Percentiles rank a stretch among this genome's conserved stretches.
phyloP scores from a whole-genome alignment of 179 eudicot genomes.

The Silene coronaria region DNA sequence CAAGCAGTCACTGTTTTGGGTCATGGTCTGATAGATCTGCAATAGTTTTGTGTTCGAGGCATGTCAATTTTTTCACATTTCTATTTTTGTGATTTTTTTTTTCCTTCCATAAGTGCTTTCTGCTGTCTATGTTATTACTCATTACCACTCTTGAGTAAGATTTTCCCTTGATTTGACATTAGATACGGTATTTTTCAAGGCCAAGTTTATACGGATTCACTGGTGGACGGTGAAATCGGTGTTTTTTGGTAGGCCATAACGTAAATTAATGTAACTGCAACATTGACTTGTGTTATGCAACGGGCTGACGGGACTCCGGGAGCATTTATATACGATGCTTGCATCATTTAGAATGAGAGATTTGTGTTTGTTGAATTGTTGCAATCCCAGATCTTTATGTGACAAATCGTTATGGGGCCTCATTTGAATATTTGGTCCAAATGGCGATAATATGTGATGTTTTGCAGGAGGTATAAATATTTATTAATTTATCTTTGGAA shows the following conservation, averaged over 20 bases:
- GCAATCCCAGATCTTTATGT: neutral
- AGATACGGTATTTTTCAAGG: too few species aligned
- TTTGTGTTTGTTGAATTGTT: too few species aligned
- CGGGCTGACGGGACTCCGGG: neutral
- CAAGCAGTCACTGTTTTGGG: neutral
- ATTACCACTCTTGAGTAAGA: too few species aligned
- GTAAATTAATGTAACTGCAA: neutral
- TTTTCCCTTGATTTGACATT: too few species aligned
- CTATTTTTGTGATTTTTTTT: neutral
- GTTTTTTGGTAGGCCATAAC: neutral
- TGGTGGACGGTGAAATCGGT: neutral
- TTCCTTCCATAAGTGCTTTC: neutral
- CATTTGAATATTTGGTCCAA: neutral
- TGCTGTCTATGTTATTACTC: too few species aligned
- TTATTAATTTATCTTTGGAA: too few species aligned
- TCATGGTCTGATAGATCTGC: too few species aligned
- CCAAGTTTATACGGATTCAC: neutral
- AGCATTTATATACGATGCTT: neutral
- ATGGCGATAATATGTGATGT: neutral
- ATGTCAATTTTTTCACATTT: neutral
- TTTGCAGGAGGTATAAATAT: neutral
- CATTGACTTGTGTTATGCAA: neutral
- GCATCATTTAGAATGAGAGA: neutral
- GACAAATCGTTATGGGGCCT: neutral
- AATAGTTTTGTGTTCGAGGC: neutral